These are phyloP conservation scores for Choanephora cucurbitarum DNA, from an alignment of 371 early-diverging fungal genomes.

Conservation along the genomic window DNA sequence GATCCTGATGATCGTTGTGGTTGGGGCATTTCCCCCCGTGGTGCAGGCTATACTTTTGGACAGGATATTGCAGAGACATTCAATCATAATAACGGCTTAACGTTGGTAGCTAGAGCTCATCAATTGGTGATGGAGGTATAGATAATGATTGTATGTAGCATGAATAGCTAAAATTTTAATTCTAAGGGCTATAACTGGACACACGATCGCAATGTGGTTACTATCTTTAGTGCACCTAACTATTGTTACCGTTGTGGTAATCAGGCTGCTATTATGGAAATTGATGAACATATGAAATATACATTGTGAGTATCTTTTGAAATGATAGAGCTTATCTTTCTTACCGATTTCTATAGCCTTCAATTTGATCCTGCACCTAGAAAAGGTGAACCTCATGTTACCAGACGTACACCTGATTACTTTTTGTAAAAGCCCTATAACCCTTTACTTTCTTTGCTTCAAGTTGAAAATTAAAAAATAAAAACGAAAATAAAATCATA, in stretches of 20 bases:
- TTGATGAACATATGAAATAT: constrained; percentile 93
- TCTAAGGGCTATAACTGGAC: constrained; percentile 93
- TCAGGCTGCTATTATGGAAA: constrained; percentile 96
- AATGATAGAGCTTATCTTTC: no score
- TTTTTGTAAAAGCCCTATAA: constrained; percentile 73
- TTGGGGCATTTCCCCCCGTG: constrained; percentile 98
- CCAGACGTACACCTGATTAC: constrained; percentile 98
- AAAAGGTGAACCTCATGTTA: constrained; percentile 97
- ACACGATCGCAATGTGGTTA: constrained; percentile 98
- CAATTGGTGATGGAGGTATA: constrained; percentile 84
- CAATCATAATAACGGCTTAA: constrained; percentile 94
- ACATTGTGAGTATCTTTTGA: constrained; percentile 73
- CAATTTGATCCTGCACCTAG: constrained; percentile 99
- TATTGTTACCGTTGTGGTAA: constrained; percentile 99
- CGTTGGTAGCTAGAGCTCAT: constrained; percentile 95
- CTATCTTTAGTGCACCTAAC: constrained; percentile 99
- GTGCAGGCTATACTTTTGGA: constrained; percentile 99
- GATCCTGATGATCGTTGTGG: constrained; percentile 98
- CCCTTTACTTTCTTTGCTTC: no score
- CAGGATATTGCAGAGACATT: constrained; percentile 96
- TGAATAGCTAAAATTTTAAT: no score
- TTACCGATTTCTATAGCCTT: constrained; percentile 53
- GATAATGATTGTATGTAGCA: no score
- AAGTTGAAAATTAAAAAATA: no score
- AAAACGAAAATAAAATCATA: background rate